Percentiles rank a stretch among this genome's conserved stretches.
Conservation (phyloP, 768 basidiomycete species). For the Leucocoprinus birnbaumii region DNA sequence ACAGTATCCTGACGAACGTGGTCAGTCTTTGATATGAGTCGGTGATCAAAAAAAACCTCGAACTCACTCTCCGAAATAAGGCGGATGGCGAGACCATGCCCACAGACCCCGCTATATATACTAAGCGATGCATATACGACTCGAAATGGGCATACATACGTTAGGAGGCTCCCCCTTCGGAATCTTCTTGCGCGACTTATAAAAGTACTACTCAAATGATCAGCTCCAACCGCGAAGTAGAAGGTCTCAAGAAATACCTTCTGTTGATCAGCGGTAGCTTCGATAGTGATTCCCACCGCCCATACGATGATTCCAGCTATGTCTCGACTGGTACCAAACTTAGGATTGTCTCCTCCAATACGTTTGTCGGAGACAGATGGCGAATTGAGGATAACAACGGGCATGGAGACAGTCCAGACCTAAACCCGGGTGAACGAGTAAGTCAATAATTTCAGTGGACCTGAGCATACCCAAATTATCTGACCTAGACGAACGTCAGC, state of each 20-base stretch:
- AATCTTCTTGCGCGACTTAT: slow-evolving; percentile 44
- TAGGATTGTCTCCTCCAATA: slow-evolving; percentile 44
- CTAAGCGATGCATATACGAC: neutral
- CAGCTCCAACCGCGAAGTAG: neutral
- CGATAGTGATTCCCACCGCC: slow-evolving; percentile 54
- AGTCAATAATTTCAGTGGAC: neutral
- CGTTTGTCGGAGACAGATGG: slow-evolving; percentile 52
- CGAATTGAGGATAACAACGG: slow-evolving; percentile 65
- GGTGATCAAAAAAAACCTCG: neutral
- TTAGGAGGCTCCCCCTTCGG: slow-evolving; percentile 48
- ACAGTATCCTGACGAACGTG: slow-evolving; percentile 41
- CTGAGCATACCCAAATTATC: slow-evolving; percentile 16
- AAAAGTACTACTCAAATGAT: slow-evolving; percentile 35
- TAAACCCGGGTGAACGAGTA: slow-evolving; percentile 45
- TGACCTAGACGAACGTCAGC: neutral
- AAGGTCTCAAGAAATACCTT: slow-evolving; percentile 35
- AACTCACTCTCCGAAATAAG: slow-evolving; percentile 69
- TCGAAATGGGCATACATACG: slow-evolving; percentile 23
- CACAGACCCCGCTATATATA: slow-evolving; percentile 43
- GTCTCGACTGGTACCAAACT: slow-evolving; percentile 61
- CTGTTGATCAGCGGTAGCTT: slow-evolving; percentile 54
- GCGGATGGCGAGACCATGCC: slow-evolving; percentile 62
- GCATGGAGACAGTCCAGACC: slow-evolving; percentile 66
- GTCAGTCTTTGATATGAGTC: neutral
- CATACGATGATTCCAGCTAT: slow-evolving; percentile 63